phyloP scores from a whole-genome alignment of 2,329 filamentous ascomycete species.

The Alternaria tenuissima region DNA sequence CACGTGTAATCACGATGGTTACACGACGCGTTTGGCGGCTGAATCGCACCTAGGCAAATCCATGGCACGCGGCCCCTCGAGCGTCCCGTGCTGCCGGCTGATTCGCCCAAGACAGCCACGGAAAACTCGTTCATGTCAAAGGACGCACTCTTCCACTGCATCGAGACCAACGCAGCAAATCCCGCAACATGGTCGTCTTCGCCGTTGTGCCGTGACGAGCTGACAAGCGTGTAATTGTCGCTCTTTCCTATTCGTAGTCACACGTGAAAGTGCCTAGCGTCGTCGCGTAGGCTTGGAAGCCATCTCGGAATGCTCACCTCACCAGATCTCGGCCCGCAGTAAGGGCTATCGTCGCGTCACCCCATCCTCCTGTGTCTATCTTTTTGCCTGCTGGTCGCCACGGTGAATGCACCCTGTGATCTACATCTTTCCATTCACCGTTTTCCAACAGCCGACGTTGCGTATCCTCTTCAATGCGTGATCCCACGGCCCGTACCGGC shows the following conservation, averaged over 20 bases:
- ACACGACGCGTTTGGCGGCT: slow-evolving; percentile 18
- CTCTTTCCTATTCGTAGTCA: slow-evolving; percentile 3
- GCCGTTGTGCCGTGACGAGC: background rate
- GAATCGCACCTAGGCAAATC: background rate
- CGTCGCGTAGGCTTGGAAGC: slow-evolving; percentile 5
- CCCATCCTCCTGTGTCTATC: background rate
- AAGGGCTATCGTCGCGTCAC: slow-evolving; percentile 21
- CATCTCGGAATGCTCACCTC: slow-evolving; percentile 3
- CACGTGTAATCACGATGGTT: slow-evolving; percentile 18
- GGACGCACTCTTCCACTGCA: slow-evolving; percentile 8
- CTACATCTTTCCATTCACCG: slow-evolving; percentile 4
- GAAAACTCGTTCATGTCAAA: slow-evolving; percentile 35
- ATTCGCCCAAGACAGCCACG: slow-evolving; percentile 4
- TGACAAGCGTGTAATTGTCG: background rate
- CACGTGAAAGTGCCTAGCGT: slow-evolving; percentile 5
- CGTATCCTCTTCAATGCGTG: slow-evolving; percentile 5
- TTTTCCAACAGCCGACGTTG: slow-evolving; percentile 9
- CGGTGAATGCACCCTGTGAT: slow-evolving; percentile 4
- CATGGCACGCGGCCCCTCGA: slow-evolving; percentile 7
- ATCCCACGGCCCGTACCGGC: background rate
- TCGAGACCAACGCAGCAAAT: slow-evolving; percentile 6
- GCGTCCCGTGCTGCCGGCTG: slow-evolving; percentile 1
- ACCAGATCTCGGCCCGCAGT: slow-evolving; percentile 10
- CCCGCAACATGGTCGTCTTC: slow-evolving; percentile 4
- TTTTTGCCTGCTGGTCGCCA: slow-evolving; percentile 10